Evolutionary conservation across 495 filamentous ascomycete genomes (phyloP).

Genomic region (Aspergillus asperescens): DNA sequence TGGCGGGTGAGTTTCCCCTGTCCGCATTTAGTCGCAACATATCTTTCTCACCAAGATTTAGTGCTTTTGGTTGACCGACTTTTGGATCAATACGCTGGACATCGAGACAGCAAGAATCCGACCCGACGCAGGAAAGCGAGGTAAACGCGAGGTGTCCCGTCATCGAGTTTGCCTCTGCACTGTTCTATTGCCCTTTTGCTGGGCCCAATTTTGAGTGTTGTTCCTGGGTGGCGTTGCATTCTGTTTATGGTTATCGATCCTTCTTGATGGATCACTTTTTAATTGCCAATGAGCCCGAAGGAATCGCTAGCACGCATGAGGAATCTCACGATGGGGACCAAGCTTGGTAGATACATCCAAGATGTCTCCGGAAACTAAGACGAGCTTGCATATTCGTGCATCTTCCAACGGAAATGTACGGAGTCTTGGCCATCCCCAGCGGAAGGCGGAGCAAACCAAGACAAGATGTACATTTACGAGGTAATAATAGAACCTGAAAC

Average conservation of each 20-base stretch:
- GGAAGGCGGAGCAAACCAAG: not conserved
- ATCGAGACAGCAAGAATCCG: slow-evolving; percentile 26
- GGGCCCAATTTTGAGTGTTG: not conserved
- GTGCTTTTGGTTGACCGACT: slow-evolving; percentile 42
- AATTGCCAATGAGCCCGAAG: not conserved
- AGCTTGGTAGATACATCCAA: slow-evolving; percentile 1
- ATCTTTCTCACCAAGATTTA: slow-evolving; percentile 19
- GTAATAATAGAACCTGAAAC: slow-evolving; percentile 11
- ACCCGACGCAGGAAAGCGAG: slow-evolving; percentile 26
- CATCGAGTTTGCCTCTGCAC: not conserved
- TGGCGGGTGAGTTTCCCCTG: slow-evolving; percentile 28
- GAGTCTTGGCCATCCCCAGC: slow-evolving; percentile 2
- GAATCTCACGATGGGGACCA: not conserved
- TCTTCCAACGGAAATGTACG: slow-evolving; percentile 1
- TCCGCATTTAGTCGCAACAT: not conserved
- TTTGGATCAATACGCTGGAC: slow-evolving; percentile 29
- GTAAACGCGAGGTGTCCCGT: slow-evolving; percentile 9
- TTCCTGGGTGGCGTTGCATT: slow-evolving; percentile 1
- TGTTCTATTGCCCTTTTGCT: not conserved
- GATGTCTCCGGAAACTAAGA: not conserved
- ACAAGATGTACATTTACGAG: not conserved
- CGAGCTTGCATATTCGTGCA: not conserved
- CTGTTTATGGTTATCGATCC: slow-evolving; percentile 7
- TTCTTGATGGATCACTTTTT: slow-evolving; percentile 3
- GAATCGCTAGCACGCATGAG: not conserved